Evolutionary conservation across 768 basidiomycete genomes (phyloP), one percentile per base, ranked within the genome.

Genomic region (Tylopilus sp.): DNA sequence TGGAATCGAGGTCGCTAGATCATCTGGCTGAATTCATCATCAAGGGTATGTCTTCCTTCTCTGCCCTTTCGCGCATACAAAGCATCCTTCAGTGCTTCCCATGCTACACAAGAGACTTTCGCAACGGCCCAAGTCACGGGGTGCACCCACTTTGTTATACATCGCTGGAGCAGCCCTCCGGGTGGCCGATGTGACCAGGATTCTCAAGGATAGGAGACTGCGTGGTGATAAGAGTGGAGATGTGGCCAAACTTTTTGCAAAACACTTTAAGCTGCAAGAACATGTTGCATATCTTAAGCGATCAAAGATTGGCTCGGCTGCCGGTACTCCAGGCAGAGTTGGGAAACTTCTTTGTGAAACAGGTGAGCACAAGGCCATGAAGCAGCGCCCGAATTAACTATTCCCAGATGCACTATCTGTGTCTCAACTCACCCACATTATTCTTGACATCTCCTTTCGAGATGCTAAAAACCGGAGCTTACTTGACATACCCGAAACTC

Each of bases 191-290:
- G 80, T 93, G 18, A 87, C 89, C 33, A 75, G 91, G 52, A 73
- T 81, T 47, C 75, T 93, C 48, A 85, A 79, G 67, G 79, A 84
- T 69, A 82, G 79, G 69, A 79, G 71, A 56, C 74, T 91, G 46
- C 75, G 82, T 49, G 86, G 88, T 31, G 85, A 89, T 21, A 94
- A 91, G 64, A 85, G 90, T 49, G 92, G 90, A 11, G 91, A 95
- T 57, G 86, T 97, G 28, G 94, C 89, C 20, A 98, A 98, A 69
- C 80, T 99, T 23, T 98, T 98, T 61, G 92, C 95, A 26, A 94
- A 87, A 69, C 95, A 98, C 66, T 84, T 95, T 72, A 97, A 95
- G 71, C 74, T 95, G 36, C 74, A 85, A 44, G 90, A 95, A 51
- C 95, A 98, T 68, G 81, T 88, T 62, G 74, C 81, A 15, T 91